These are phyloP conservation scores for Biscutella laevigata DNA, from an alignment of 441 rosid genomes.

Conservation along the genomic window DNA sequence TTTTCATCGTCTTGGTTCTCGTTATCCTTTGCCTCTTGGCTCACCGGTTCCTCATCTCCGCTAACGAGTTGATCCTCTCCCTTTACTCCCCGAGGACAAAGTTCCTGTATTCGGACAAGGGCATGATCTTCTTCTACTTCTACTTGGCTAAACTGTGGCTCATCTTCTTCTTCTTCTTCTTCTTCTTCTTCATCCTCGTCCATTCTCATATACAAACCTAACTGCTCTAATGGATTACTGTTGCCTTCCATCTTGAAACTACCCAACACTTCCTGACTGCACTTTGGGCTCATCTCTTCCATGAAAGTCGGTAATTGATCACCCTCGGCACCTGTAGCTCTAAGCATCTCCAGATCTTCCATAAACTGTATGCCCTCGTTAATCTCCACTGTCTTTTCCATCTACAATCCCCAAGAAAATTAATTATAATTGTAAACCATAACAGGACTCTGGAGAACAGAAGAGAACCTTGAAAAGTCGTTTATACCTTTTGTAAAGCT, in stretches of 20 bases:
- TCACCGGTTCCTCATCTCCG: not conserved
- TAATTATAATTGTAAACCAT: not conserved
- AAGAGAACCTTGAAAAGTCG: not conserved
- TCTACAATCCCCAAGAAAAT: constrained; percentile 35
- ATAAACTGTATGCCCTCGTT: constrained; percentile 64
- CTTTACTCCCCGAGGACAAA: constrained; percentile 3
- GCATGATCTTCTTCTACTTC: constrained; percentile 14
- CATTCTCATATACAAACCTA: constrained; percentile 73
- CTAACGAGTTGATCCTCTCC: not conserved
- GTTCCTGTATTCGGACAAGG: not conserved
- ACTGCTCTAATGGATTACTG: constrained; percentile 67
- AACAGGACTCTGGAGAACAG: not conserved
- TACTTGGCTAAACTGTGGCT: constrained; percentile 11
- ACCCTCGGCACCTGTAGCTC: constrained; percentile 36
- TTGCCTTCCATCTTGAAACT: constrained; percentile 56
- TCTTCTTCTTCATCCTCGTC: constrained; percentile 82
- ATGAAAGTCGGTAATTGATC: constrained; percentile 34
- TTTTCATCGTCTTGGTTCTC: constrained; percentile 4
- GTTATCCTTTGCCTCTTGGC: constrained; percentile 2
- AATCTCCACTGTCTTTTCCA: constrained; percentile 87
- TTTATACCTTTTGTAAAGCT: constrained; percentile 59
- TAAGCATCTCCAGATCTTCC: constrained; percentile 80
- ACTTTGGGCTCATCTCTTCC: constrained; percentile 50
- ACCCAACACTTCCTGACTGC: constrained; percentile 40
- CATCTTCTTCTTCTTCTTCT: constrained; percentile 60